phyloP scores from a whole-genome alignment of 1,139 yeast species.

The Suhomyces yuchorum region DNA sequence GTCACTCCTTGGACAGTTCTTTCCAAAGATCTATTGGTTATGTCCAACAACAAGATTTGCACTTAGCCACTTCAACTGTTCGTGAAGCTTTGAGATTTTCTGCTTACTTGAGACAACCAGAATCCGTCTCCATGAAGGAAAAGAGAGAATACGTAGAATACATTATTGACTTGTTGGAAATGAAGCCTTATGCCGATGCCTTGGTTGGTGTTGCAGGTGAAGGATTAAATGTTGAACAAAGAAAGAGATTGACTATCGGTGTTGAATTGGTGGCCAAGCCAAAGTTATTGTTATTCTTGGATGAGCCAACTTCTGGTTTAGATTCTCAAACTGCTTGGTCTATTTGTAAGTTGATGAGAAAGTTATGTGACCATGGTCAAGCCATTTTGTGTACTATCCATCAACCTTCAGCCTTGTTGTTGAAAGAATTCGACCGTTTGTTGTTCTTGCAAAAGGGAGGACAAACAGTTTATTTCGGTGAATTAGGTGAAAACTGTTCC shows the following conservation, averaged over 20 bases:
- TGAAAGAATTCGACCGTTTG: conserved; percentile 71
- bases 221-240: conserved; percentile 43
- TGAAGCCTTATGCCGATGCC: conserved; percentile 39
- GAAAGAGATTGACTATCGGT: conserved; percentile 41
- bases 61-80: conserved; percentile 39
- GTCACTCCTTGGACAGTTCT: conserved; percentile 35
- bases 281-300: conserved; percentile 36
- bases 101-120: conserved; percentile 41
- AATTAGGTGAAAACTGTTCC: conserved; percentile 60
- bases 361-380: conserved; percentile 46
- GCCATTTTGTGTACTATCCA: conserved; percentile 48
- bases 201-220: conserved; percentile 44
- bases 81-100: conserved; percentile 41
- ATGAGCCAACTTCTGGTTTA: conserved; percentile 55
- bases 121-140: conserved; percentile 29
- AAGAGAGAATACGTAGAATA: conserved; percentile 40
- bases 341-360: conserved; percentile 43
- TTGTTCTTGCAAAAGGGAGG: conserved; percentile 53
- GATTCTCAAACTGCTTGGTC: conserved; percentile 51
- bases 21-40: conserved; percentile 46
- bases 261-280: conserved; percentile 46
- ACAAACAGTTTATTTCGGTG: conserved; percentile 78
- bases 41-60: conserved; percentile 45
- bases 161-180: conserved; percentile 40
- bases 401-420: conserved; percentile 44